phyloP scores from a whole-genome alignment of 2,329 filamentous ascomycete species.

The Cryphonectria naterciae region DNA sequence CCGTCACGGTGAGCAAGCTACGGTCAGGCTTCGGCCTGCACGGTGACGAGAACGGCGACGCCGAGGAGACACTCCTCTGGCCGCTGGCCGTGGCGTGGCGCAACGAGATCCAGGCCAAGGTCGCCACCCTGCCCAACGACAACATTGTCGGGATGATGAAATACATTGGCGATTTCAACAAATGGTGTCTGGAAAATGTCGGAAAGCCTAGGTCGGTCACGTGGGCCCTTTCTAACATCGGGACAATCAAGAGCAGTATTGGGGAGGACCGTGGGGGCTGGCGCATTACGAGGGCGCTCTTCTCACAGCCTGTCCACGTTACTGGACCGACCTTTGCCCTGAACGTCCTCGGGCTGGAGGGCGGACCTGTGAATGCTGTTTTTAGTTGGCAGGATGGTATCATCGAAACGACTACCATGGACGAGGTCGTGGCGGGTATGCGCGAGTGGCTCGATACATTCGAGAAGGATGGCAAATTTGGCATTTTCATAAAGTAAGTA shows the following conservation, averaged over 20 bases:
- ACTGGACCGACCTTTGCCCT: slow-evolving; percentile 48
- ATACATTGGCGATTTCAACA: slow-evolving; percentile 49
- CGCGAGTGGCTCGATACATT: slow-evolving; percentile 35
- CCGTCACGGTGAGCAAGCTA: slow-evolving; percentile 34
- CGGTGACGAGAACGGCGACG: slow-evolving; percentile 24
- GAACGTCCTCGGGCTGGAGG: slow-evolving; percentile 52
- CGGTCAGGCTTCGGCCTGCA: slow-evolving; percentile 27
- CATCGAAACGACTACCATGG: slow-evolving; percentile 44
- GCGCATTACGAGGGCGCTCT: slow-evolving; percentile 50
- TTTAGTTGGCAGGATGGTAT: slow-evolving; percentile 54
- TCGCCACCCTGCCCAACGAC: slow-evolving; percentile 44
- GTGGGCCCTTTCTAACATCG: slow-evolving; percentile 60
- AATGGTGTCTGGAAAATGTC: slow-evolving; percentile 46
- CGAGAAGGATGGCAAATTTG: slow-evolving; percentile 34
- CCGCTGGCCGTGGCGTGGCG: slow-evolving; percentile 42
- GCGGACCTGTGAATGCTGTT: slow-evolving; percentile 45
- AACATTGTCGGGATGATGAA: slow-evolving; percentile 48
- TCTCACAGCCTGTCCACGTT: slow-evolving; percentile 53
- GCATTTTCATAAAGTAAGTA: slow-evolving; percentile 20
- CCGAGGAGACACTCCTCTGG: slow-evolving; percentile 46
- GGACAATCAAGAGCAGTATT: slow-evolving; percentile 40
- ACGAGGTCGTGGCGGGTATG: slow-evolving; percentile 45
- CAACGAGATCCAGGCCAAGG: slow-evolving; percentile 39
- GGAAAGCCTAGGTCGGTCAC: slow-evolving; percentile 47
- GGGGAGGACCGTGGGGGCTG: slow-evolving; percentile 33